A percentile compares a stretch with the other conserved stretches of the same genome.
phyloP scores from a whole-genome alignment of 164 flowering plant genomes.

The Chimonanthus salicifolius region DNA sequence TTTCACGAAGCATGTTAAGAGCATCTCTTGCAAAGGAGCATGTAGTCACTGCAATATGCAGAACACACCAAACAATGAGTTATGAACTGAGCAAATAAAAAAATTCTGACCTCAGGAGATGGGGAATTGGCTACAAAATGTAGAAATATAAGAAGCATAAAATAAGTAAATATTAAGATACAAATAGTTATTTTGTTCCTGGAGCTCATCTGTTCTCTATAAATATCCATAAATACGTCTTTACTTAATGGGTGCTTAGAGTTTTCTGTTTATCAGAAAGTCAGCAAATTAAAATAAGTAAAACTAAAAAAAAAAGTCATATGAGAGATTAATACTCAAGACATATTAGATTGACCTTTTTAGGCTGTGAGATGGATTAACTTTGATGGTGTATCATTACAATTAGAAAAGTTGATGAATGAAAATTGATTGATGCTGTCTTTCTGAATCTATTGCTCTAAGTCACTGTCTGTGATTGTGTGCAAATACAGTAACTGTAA shows the following conservation, averaged over 20 bases:
- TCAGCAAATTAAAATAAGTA: not conserved
- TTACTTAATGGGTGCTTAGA: not conserved
- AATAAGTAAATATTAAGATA: not conserved
- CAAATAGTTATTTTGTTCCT: too few relatives aligned
- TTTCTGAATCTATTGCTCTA: too few relatives aligned
- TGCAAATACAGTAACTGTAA: too few relatives aligned
- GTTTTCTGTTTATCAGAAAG: not conserved
- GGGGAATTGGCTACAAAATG: too few relatives aligned
- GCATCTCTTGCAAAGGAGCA: conserved; percentile 84
- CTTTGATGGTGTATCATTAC: too few relatives aligned
- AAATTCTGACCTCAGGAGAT: not conserved
- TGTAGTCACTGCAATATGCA: conserved; percentile 67
- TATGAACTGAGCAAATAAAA: too few relatives aligned
- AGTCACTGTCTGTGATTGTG: too few relatives aligned
- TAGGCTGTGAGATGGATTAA: too few relatives aligned
- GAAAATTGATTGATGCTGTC: too few relatives aligned
- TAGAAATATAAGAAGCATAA: not conserved
- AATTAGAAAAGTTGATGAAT: too few relatives aligned
- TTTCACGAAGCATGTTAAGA: conserved; percentile 72
- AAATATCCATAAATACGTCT: not conserved
- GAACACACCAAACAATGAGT: conserved; percentile 1
- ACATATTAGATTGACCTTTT: too few relatives aligned
- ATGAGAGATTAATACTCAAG: not conserved
- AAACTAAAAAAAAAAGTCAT: too few relatives aligned
- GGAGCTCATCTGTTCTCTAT: not conserved